These are phyloP conservation scores for Pseudoturritis turrita DNA, from an alignment of 345 rosid species.

Conservation along the genomic window DNA sequence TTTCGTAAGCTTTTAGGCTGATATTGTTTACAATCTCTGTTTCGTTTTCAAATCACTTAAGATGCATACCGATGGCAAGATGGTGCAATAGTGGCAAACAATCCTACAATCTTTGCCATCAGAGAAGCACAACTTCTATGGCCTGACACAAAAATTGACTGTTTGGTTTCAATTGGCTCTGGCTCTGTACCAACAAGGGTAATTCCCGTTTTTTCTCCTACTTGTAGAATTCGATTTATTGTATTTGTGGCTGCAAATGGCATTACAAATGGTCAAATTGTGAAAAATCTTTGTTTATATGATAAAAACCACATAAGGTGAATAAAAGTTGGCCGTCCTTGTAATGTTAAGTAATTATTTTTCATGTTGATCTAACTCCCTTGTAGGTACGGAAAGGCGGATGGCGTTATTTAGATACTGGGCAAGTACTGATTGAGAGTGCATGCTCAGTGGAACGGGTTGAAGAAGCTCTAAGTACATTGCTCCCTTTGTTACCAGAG, in stretches of 20 bases:
- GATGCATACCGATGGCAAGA: conserved; percentile 97
- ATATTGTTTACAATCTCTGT: conserved; percentile 1
- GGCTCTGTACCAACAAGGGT: conserved; percentile 99
- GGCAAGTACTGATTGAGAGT: conserved; percentile 97
- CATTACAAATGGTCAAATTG: background rate
- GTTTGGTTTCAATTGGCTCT: conserved; percentile 92
- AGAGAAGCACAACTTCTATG: conserved; percentile 99
- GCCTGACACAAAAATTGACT: conserved; percentile 96
- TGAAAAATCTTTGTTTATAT: background rate
- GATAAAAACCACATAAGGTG: background rate
- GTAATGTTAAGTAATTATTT: conserved; percentile 4
- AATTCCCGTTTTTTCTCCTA: conserved; percentile 16
- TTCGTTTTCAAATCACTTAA: conserved; percentile 26
- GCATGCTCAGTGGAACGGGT: conserved; percentile 98
- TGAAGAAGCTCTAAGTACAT: conserved; percentile 92
- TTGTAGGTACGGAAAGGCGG: conserved; percentile 87
- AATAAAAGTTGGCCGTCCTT: background rate
- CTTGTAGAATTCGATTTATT: background rate
- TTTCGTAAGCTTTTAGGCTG: background rate
- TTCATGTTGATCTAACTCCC: background rate
- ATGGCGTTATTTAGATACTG: conserved; percentile 98
- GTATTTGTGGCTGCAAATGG: background rate
- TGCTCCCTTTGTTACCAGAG: conserved; percentile 94
- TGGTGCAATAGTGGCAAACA: conserved; percentile 98
- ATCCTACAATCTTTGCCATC: conserved; percentile 87